These are phyloP conservation scores for Rosa chinensis DNA, from an alignment of 306 rosid species.

Conservation along the genomic window DNA sequence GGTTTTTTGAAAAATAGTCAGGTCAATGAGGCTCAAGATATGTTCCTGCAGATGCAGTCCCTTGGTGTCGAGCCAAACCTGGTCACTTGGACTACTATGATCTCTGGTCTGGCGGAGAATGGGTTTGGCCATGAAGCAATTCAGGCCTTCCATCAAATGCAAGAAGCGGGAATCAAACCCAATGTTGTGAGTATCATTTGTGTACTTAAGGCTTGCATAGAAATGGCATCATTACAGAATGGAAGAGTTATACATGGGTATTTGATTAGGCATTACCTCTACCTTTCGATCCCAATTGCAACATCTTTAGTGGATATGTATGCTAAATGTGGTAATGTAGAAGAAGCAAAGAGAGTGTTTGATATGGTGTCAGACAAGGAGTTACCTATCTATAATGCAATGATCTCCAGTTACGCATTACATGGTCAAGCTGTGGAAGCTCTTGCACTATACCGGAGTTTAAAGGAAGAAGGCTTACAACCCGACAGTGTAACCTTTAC, in stretches of 20 bases:
- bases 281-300: constrained; percentile 35
- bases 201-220: constrained; percentile 56
- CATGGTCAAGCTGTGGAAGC: constrained; percentile 73
- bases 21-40: constrained; percentile 59
- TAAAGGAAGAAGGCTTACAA: constrained; percentile 43
- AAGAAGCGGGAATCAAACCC: constrained; percentile 59
- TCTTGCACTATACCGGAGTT: constrained; percentile 41
- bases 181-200: constrained; percentile 49
- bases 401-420: constrained; percentile 71
- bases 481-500: constrained; percentile 70
- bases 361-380: constrained; percentile 44
- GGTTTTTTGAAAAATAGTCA: constrained; percentile 69
- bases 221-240: constrained; percentile 47
- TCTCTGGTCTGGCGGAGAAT: constrained; percentile 67
- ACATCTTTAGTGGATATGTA: constrained; percentile 75
- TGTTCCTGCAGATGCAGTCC: constrained; percentile 65
- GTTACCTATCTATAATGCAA: constrained; percentile 60
- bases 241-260: constrained; percentile 82
- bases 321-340: constrained; percentile 71
- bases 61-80: constrained; percentile 49
- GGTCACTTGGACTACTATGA: constrained; percentile 74
- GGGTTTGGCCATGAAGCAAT: constrained; percentile 57
- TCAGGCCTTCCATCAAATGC: constrained; percentile 53
- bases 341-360: constrained; percentile 54
- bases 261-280: constrained; percentile 42